Base-by-base conservation (phyloP, 1,139 yeast species). In the Blastobotrys buckinghamii region DNA sequence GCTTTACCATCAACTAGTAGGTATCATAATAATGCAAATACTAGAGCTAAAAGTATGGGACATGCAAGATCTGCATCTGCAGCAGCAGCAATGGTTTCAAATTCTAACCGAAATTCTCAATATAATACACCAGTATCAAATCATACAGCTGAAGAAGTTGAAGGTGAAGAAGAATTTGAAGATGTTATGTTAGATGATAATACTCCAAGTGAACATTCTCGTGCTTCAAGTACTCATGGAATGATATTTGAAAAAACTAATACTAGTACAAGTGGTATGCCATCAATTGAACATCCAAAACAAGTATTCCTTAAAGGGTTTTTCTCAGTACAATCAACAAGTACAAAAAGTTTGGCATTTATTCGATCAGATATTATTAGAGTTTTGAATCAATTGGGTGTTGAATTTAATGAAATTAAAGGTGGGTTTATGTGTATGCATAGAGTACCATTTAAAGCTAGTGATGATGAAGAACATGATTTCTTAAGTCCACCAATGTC, bases 351-450 rank as follows among this genome's bases (percentile, higher is more conserved):
- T 20, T 74, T 92, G 50, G 92, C 95, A 9, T 87, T 86, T 53
- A 90, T 92, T 51, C 80, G 97, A 51, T 81, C 85, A 60, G 90
- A 86, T 62, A 82, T 92, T 44, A 85, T 92, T 32, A 78, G 81
- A 30, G 94, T 86, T 1, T 75, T 92, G 64, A 81, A 81, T 33
- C 80, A 80, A 55, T 72, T 88, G 61, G 90, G 89, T 20, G 94
- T 92, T 42, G 80, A 81, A 55, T 90, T 78, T 64, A 85, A 82
- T 55, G 98, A 92, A 67, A 95, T 92, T 22, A 84, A 84, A 61
- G 97, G 97, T 50, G 98, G 97, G 0, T 92, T 92, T 65, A 77
- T 86, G 33, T 92, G 98, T 70, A 75, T 81, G 12, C 92, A 85
- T 63, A 75, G 78, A 24, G 81, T 85, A 5, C 55, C 62, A 9